Base-by-base conservation (phyloP, 306 rosid species). In the Senna tora region DNA sequence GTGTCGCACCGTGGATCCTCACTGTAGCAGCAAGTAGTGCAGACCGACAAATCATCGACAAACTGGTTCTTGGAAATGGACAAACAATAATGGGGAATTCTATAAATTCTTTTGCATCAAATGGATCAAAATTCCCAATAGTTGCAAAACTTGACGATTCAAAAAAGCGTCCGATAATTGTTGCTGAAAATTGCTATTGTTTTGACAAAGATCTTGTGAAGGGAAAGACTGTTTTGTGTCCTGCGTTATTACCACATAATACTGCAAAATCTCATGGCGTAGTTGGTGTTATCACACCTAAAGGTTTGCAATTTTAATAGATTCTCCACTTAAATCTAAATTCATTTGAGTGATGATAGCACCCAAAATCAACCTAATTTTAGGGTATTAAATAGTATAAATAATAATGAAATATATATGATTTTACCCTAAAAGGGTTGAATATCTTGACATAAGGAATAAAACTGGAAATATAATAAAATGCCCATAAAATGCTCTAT, bases 1-100 rank as follows among this genome's bases (percentile, higher is more conserved):
- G 83, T 42, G 25, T 78, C 4, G 84, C 86, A n/a, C 88, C 88
- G 1, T 87, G 87, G 88, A 2, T 84, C 6, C 36, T 87, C 11
- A 7, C 75, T 6, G 85, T 79, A 2, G 87, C 78, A 42, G 87
- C 91, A 25, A 84, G 88, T 14, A 77, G 49, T 46, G 83, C 21
- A 6, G 86, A 86, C 21, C 61, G 79, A 11, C 30, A 15, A 16
- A 46, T 80, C 34, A 43, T 74, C 6, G 72, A 66, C 71, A 71
- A 82, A 28, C 66, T 78, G 17, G 61, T 72, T 21, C 80, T 86
- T n/a, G 87, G 82, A 1, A 81, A 86, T 25, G 82, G 86, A 10
- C 5, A 36, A 6, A 74, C 76, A n/a, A 2, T 84, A 0, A 10
- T 17, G 7, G 89, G 87, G 6, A 57, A 12, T 43, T 72, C 79